Evolutionary conservation across 352 stramenopile species (phyloP), one percentile per base, ranked within the genome.

Genomic region (Pythium periplocum): DNA sequence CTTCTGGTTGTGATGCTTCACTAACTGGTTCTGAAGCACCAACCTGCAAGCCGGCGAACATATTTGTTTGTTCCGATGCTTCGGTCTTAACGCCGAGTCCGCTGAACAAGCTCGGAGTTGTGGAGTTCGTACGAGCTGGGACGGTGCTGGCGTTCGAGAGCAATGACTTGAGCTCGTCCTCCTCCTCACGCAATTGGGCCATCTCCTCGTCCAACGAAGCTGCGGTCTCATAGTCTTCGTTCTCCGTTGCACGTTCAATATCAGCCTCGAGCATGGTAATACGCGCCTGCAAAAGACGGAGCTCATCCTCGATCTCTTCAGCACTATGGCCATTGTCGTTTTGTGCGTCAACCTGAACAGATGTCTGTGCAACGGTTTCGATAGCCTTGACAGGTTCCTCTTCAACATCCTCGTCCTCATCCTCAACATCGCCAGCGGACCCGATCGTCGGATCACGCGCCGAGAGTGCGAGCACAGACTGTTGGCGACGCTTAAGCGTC

Each of bases 181-280:
- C 76, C 38, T 84, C 66, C 10, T 63, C 78, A 30, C 68, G 75
- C 40, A 86, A 61, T n/a, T 68, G 65, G 39, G 80, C 53, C 10
- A 89, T 45, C 34, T 93, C 82, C 41, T 87, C 70, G n/a, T 90
- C 73, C 31, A 89, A 72, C 4, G 55, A 47, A 4, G 73, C 75
- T 0, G 78, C 82, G 8, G 68, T 69, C 17, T 88, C 77, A 45
- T 86, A 88, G 38, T 90, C 75, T 35, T 92, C 75, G 32, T 83
- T 83, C 31, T 84, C 73, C 11, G 77, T 88, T 9, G 75, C 78
- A 8, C 78, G 45, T 33, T 88, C 79, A 30, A 90, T 87, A 37
- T 89, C 70, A 39, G 78, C 68, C 26, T 84, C 73, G 8, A 87
- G 59, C 66, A 78, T 78, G 48, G 71, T 67, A n/a, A 77, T 68